Percentiles rank a stretch among this genome's conserved stretches.
phyloP scores from a whole-genome alignment of 441 rosid genomes.

The Erysimum pusillum region DNA sequence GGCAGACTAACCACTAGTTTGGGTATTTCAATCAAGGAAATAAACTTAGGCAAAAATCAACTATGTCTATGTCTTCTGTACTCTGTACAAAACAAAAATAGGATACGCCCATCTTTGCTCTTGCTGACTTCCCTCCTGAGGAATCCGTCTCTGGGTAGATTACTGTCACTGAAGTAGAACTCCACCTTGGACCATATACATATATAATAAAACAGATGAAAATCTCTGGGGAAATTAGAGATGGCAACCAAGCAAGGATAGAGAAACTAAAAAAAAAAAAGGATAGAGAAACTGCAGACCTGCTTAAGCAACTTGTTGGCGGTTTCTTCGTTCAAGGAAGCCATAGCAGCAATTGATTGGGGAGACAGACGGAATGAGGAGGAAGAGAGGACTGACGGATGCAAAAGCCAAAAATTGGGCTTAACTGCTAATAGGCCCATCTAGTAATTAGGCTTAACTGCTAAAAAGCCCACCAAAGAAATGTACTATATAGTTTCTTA shows the following conservation, averaged over 20 bases:
- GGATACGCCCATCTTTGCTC: constrained; percentile 63
- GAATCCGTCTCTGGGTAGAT: constrained; percentile 58
- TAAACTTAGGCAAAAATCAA: not conserved
- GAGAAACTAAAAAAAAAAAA: too few species aligned
- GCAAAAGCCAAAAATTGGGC: not conserved
- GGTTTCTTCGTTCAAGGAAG: constrained; percentile 54
- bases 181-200: constrained; percentile 49
- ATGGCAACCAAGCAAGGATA: not conserved
- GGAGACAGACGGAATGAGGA: not conserved
- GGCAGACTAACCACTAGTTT: constrained; percentile 60
- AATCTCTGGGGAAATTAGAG: not conserved
- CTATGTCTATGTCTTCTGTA: too few species aligned
- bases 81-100: not conserved
- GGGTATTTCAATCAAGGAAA: constrained; percentile 17
- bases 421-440: not conserved
- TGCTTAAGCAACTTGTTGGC: constrained; percentile 51
- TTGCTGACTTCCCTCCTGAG: constrained; percentile 49
- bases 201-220: not conserved
- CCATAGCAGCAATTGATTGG: constrained; percentile 43
- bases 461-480: not conserved
- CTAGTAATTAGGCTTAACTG: not conserved
- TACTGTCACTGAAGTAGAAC: constrained; percentile 67
- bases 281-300: constrained; percentile 29
- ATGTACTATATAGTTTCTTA: not conserved
- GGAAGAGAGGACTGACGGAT: too few species aligned